Base-by-base conservation (phyloP, 192 early-diverging fungal species). In the Entomortierella lignicola region DNA sequence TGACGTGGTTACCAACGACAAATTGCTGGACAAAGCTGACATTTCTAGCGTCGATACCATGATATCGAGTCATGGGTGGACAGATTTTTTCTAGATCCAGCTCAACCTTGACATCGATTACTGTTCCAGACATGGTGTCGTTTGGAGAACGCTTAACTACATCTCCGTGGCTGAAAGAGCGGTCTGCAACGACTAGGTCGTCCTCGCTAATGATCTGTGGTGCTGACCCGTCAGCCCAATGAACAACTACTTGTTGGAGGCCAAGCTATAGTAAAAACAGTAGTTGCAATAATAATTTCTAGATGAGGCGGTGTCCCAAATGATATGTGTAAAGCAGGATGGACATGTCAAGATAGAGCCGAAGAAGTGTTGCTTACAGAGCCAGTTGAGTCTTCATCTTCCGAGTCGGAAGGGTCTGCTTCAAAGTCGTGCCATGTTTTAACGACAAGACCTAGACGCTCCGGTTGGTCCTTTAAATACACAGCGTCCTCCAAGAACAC, bases 401-500 rank as follows among this genome's bases (percentile, higher is more conserved):
- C 69, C 0, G 60, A 51, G 30, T 81, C 70, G 58, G 60, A 60
- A 10, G 69, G 71, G 31, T 68, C 80, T 32, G 71, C 67, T 13
- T 82, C 72, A 62, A 83, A 83, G 64, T 83, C 82, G 42, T 80
- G 75, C 82, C 82, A 83, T 27, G 82, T 83, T 62, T 65, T 77
- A 15, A 69, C 61, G 42, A 83, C 77, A 7, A 83, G 50, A 31
- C 82, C 82, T 0, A 80, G 62, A 30, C n/a, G 63, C 18, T 72
- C 63, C 15, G 72, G 66, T n/a, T 54, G 23, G 60, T 65, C 82
- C 12, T 72, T 72, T 25, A 51, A n/a, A n/a, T 66, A 37, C 17
- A 83, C 82, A 7, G 70, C 69, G 56, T 83, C 82, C 62, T 80
- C 82, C 11, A 83, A 54, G 32, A 79, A 83, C 39, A 83, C 77